phyloP scores from a whole-genome alignment of 2,329 filamentous ascomycete genomes.

The Ampelomyces quisqualis region DNA sequence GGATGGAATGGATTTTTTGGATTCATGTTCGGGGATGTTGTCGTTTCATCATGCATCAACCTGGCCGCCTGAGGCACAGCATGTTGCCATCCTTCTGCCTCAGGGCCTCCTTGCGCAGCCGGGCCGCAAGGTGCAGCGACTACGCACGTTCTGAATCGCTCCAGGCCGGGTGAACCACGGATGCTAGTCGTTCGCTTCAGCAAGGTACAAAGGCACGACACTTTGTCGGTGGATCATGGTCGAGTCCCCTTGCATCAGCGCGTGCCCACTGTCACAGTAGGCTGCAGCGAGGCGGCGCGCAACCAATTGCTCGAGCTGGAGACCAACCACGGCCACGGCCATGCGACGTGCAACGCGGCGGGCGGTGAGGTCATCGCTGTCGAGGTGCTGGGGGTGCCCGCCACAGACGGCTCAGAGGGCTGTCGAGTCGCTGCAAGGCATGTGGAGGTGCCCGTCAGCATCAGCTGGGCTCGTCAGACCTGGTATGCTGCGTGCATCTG shows the following conservation, averaged over 20 bases:
- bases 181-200: slow-evolving; percentile 43
- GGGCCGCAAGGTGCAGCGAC: no score
- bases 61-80: no score
- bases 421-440: slow-evolving; percentile 15
- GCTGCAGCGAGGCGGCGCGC: slow-evolving; percentile 26
- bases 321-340: slow-evolving; percentile 17
- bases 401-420: slow-evolving; percentile 2
- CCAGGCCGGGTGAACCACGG: slow-evolving; percentile 20
- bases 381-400: slow-evolving; percentile 3
- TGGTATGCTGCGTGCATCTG: slow-evolving; percentile 16
- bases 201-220: slow-evolving; percentile 43
- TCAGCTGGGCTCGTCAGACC: slow-evolving; percentile 8
- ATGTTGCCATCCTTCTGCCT: no score
- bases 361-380: slow-evolving; percentile 18
- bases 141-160: no score
- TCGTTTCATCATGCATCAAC: no score
- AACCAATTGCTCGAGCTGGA: slow-evolving; percentile 27
- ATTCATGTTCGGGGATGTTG: background rate
- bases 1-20: background rate
- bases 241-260: slow-evolving; percentile 41
- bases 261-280: slow-evolving; percentile 32
- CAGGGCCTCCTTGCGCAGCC: no score
- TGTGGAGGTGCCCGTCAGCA: slow-evolving; percentile 7
- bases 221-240: slow-evolving; percentile 36
- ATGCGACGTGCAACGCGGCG: slow-evolving; percentile 36